Percentiles rank a stretch among this genome's conserved stretches.
Conservation (phyloP, 768 basidiomycete genomes). For the Kwoniella botswanensis region DNA sequence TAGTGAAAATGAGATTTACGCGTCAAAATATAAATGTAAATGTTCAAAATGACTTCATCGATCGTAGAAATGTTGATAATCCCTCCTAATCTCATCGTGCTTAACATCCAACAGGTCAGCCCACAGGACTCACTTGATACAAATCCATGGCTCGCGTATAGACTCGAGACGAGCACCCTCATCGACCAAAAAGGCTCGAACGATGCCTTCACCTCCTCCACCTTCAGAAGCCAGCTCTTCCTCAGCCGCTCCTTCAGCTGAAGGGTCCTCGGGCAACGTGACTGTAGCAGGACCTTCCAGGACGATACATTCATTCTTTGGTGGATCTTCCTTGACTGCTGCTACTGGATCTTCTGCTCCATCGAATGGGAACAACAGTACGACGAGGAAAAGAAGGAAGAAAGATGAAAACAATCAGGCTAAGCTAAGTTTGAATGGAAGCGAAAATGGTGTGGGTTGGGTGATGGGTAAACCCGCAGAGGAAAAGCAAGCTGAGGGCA, state of each 20-base stretch:
- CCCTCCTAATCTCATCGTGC: neutral
- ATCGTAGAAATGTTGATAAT: neutral
- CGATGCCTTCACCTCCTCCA: neutral
- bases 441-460: conserved; percentile 16
- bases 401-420: conserved; percentile 11
- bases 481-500: neutral
- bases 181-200: neutral
- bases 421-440: conserved; percentile 2
- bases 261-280: neutral
- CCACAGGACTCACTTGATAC: neutral
- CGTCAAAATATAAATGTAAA: neutral
- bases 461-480: conserved; percentile 7
- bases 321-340: conserved; percentile 3
- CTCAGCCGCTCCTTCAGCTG: neutral
- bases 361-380: neutral
- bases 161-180: neutral
- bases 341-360: neutral
- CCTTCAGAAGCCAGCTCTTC: neutral
- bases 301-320: conserved; percentile 15
- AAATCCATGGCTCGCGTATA: neutral
- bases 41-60: conserved; percentile 4
- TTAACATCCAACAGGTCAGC: neutral
- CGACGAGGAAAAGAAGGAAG: conserved; percentile 15
- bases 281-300: neutral
- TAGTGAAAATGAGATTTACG: neutral